Evolutionary conservation across 148 eudicot genomes (phyloP).

Genomic region (Talinum fruticosum): DNA sequence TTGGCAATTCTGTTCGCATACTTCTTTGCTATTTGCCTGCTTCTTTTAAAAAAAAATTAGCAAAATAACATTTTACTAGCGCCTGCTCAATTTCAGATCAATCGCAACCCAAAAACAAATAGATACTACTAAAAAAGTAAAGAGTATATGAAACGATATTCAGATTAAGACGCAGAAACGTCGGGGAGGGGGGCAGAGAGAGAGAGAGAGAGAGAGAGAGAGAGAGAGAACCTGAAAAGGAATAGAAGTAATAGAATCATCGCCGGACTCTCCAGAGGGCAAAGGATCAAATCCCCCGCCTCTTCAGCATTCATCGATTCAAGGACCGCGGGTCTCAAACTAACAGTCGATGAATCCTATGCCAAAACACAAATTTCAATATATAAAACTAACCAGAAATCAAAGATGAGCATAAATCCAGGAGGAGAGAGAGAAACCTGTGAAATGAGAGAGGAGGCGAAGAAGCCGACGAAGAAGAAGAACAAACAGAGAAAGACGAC

Average conservation of each 20-base stretch:
- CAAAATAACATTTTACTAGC: neutral
- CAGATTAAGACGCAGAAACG: neutral
- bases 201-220: neutral
- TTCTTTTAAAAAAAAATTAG: no score
- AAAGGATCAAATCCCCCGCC: constrained; percentile 38
- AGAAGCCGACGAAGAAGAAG: constrained; percentile 78
- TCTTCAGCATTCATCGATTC: constrained; percentile 31
- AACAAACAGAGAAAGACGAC: constrained; percentile 54
- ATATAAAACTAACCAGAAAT: neutral
- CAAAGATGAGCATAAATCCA: neutral
- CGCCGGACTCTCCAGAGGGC: constrained; percentile 67
- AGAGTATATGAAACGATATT: neutral
- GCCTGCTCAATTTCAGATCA: neutral
- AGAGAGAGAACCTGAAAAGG: constrained; percentile 70
- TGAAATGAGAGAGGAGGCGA: constrained; percentile 55
- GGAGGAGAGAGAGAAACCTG: constrained; percentile 29
- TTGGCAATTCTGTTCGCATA: neutral
- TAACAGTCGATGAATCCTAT: constrained; percentile 27
- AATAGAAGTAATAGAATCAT: constrained; percentile 49
- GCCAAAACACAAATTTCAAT: constrained; percentile 1
- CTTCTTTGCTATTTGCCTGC: neutral
- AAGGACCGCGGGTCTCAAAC: constrained; percentile 35
- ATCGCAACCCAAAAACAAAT: neutral
- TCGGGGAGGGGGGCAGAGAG: neutral
- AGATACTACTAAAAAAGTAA: no score